A percentile compares a stretch with the other conserved stretches of the same genome.
These are phyloP conservation scores for Lactarius psammicola DNA, from an alignment of 768 basidiomycete species.

Conservation along the genomic window DNA sequence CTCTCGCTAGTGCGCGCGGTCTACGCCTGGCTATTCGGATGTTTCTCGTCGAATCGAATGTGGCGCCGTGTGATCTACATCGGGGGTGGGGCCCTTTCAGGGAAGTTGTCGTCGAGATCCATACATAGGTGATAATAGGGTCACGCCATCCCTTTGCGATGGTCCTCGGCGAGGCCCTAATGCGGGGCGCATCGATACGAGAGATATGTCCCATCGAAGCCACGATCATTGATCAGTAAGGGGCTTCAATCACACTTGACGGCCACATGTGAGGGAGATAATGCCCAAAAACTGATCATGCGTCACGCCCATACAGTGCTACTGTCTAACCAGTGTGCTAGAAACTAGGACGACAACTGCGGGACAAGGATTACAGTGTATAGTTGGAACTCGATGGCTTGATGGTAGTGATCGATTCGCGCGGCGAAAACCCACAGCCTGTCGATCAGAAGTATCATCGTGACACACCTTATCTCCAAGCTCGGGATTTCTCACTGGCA, in stretches of 20 bases:
- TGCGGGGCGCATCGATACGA: background rate
- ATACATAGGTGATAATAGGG: background rate
- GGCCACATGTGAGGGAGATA: background rate
- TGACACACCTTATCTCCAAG: background rate
- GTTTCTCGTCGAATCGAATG: background rate
- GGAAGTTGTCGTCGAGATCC: background rate
- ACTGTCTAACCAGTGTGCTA: background rate
- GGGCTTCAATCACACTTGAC: conserved; percentile 3
- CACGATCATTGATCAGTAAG: conserved; percentile 3
- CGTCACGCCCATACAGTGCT: background rate
- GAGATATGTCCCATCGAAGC: conserved; percentile 3
- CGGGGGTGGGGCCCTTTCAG: background rate
- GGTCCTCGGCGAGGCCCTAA: background rate
- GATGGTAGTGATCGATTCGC: conserved; percentile 6
- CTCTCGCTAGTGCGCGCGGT: background rate
- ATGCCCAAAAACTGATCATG: background rate
- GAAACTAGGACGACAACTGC: conserved; percentile 16
- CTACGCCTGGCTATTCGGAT: background rate
- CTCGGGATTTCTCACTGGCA: background rate
- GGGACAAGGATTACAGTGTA: conserved; percentile 6
- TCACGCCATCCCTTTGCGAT: too few relatives aligned
- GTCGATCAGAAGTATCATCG: background rate
- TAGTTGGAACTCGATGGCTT: background rate
- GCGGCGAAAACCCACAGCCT: background rate
- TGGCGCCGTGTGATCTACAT: background rate